A percentile compares a stretch with the other conserved stretches of the same genome.
Evolutionary conservation across 108 stramenopile genomes (phyloP).

Genomic region (Cyclostephanos tholiformis): DNA sequence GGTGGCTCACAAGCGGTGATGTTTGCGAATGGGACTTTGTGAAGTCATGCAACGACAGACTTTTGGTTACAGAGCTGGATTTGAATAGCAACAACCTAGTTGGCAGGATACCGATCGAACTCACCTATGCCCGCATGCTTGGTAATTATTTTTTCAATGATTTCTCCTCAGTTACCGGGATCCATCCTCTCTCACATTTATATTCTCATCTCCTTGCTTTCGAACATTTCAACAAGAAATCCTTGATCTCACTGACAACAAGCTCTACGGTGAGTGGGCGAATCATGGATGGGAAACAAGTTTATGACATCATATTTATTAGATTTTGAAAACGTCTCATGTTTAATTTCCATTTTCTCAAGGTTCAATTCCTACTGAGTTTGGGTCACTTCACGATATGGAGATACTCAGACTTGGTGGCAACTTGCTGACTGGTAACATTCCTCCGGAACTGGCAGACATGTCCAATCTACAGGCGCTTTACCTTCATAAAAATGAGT

Average conservation of each 20-base stretch:
- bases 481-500: conserved; percentile 39
- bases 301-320: background rate
- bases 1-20: conserved; percentile 30
- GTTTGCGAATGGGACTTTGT: conserved; percentile 50
- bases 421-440: conserved; percentile 35
- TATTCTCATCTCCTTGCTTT: conserved; percentile 2
- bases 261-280: conserved; percentile 20
- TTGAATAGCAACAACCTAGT: conserved; percentile 52
- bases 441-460: conserved; percentile 51
- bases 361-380: conserved; percentile 42
- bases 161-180: background rate
- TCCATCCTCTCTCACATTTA: background rate
- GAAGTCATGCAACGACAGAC: conserved; percentile 27
- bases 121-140: conserved; percentile 23
- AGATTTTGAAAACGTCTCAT: background rate
- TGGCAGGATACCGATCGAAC: conserved; percentile 21
- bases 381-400: conserved; percentile 36
- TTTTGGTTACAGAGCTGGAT: conserved; percentile 26
- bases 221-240: conserved; percentile 17
- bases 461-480: conserved; percentile 39
- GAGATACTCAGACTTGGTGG: conserved; percentile 17
- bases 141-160: conserved; percentile 2
- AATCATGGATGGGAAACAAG: background rate
- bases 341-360: conserved; percentile 3
- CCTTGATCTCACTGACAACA: conserved; percentile 30